Evolutionary conservation across 805 yeast species (phyloP).

Genomic region (Candida sonorensis): DNA sequence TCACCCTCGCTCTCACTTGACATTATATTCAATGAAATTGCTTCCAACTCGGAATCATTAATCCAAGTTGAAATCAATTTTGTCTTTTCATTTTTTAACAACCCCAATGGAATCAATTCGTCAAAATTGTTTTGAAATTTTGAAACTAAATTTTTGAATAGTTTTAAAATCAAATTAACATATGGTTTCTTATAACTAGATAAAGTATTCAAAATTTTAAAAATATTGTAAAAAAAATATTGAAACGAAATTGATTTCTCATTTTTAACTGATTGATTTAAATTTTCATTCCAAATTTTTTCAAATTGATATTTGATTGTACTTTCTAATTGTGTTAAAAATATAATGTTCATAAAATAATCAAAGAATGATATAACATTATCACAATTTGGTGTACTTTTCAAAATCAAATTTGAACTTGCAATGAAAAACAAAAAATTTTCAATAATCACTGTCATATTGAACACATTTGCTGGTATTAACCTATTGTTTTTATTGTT

Average conservation of each 20-base stretch:
- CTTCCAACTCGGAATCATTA: slow-evolving; percentile 24
- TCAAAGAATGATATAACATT: slow-evolving; percentile 42
- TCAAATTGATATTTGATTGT: slow-evolving; percentile 49
- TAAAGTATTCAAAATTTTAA: slow-evolving; percentile 54
- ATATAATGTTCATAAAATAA: slow-evolving; percentile 56
- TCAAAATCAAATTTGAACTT: slow-evolving; percentile 41
- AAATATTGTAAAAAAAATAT: slow-evolving; percentile 38
- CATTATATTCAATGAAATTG: slow-evolving; percentile 27
- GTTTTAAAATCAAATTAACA: slow-evolving; percentile 35
- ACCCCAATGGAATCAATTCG: slow-evolving; percentile 16
- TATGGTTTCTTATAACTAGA: slow-evolving; percentile 51
- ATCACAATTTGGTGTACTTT: slow-evolving; percentile 18
- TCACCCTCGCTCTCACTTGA: slow-evolving; percentile 2
- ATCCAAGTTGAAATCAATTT: slow-evolving; percentile 28
- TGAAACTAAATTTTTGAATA: slow-evolving; percentile 34
- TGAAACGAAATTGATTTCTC: slow-evolving; percentile 32
- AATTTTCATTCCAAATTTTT: slow-evolving; percentile 33
- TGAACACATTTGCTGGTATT: slow-evolving; percentile 65
- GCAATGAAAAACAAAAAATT: slow-evolving; percentile 64
- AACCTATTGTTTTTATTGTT: slow-evolving; percentile 55
- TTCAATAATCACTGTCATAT: slow-evolving; percentile 73
- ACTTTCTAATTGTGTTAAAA: slow-evolving; percentile 56
- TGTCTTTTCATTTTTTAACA: slow-evolving; percentile 3
- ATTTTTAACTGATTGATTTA: slow-evolving; percentile 37
- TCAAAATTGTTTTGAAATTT: slow-evolving; percentile 28